Conservation (phyloP, 805 yeast genomes). For the Grigorovia transvaalensis region DNA sequence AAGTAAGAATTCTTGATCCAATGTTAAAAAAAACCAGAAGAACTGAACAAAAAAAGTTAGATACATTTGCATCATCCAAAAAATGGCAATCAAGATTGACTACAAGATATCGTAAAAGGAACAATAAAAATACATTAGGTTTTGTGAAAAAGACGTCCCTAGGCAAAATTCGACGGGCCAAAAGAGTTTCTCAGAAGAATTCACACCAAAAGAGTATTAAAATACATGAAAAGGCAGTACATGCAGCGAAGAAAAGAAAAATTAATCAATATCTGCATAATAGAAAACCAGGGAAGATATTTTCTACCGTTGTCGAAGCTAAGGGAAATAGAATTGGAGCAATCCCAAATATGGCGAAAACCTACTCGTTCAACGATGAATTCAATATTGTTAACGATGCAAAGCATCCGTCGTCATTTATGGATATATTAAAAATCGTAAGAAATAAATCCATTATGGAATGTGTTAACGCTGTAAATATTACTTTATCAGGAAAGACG, state of each 20-base stretch:
- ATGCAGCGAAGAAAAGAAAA: conserved; percentile 2
- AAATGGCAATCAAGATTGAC: not conserved
- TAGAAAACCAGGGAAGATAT: conserved; percentile 10
- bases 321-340: conserved; percentile 13
- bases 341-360: not conserved
- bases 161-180: too few species aligned
- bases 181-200: not conserved
- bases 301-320: conserved; percentile 22
- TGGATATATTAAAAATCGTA: conserved; percentile 10
- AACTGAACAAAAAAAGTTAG: not conserved
- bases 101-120: not conserved
- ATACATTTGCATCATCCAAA: not conserved
- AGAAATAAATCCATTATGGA: conserved; percentile 5
- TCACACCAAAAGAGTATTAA: not conserved
- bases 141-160: not conserved
- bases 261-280: conserved; percentile 6
- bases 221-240: not conserved
- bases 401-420: not conserved
- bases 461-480: conserved; percentile 13
- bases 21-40: not conserved
- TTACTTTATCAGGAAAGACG: conserved; percentile 8
- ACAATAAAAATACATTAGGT: not conserved
- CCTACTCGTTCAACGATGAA: not conserved
- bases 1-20: not conserved
- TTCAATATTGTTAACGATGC: not conserved